Evolutionary conservation across 768 basidiomycete species (phyloP).

Genomic region (Mycena galopus): DNA sequence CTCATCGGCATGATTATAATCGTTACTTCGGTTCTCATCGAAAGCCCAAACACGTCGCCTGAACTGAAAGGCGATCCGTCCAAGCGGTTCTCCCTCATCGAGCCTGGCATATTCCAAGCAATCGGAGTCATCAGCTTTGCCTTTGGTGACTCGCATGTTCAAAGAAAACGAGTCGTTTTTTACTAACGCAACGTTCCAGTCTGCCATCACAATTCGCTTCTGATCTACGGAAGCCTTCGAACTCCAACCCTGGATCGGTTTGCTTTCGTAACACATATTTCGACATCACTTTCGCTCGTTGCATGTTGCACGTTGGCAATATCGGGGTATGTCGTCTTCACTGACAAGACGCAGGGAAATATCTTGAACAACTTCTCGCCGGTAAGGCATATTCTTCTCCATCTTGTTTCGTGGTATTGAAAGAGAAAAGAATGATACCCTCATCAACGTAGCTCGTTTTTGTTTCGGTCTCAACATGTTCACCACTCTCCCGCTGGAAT

Average conservation of each 20-base stretch:
- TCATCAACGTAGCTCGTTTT: conserved; percentile 96
- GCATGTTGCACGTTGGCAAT: conserved; percentile 89
- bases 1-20: conserved; percentile 95
- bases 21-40: conserved; percentile 85
- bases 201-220: conserved; percentile 96
- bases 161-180: background rate
- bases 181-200: conserved; percentile 56
- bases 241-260: conserved; percentile 97
- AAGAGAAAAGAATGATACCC: conserved; percentile 70
- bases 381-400: conserved; percentile 55
- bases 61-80: conserved; percentile 84
- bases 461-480: conserved; percentile 98
- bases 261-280: conserved; percentile 91
- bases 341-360: conserved; percentile 94
- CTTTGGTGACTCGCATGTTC: conserved; percentile 59
- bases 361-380: conserved; percentile 94
- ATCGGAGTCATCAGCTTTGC: conserved; percentile 98
- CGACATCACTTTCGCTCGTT: conserved; percentile 85
- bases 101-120: conserved; percentile 90
- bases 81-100: conserved; percentile 80
- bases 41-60: conserved; percentile 80
- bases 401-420: background rate
- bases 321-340: conserved; percentile 90
- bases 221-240: conserved; percentile 94
- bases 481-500: conserved; percentile 94